Evolutionary conservation across 257 asterid species (phyloP), one percentile per base, ranked within the genome.

Genomic region (Thymus quinquecostatus): DNA sequence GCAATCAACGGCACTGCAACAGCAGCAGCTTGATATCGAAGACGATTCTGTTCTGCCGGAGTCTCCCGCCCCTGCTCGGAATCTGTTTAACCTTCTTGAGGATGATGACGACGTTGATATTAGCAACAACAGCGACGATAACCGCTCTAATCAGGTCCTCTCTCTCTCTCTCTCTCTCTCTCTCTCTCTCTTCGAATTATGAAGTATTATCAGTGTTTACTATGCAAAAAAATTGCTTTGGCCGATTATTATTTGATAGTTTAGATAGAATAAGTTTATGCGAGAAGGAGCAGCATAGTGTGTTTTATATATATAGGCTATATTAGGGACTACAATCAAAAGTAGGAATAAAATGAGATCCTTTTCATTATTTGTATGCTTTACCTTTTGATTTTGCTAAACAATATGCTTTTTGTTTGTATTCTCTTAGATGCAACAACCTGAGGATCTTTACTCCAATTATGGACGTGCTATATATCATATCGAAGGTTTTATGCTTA

Each of bases 31-130:
- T 80, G 44, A 68, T 73, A 80, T 81, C 58, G 83, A 73, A 3
- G 86, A 83, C 62, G 95, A 86, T 60, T 78, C 86, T 0, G 88
- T 78, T 28, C 83, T 85, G 51, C 82, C 83, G 1, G 71, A 21
- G 27, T 71, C 86, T 29, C 77, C 90, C 32, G 65, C 82, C 50
- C 77, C 89, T 6, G 54, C 73, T 41, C 76, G 70, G 43, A 87
- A 88, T 79, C 86, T 77, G 1, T 90, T 90, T 73, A 84, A 85
- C 80, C 89, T 90, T 73, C 96, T 90, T 44, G 82, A 79, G 64
- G 87, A 54, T n/a, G 75, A 71, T 48, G 82, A 82, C 33, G 84
- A 54, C 43, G 79, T 69, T 53, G 87, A 60, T 53, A 53, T 40
- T 66, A 70, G 54, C 28, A 81, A 69, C 64, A 64, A 1, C n/a